Base-by-base conservation (phyloP, 75 land plant genomes). In the Selaginella moellendorffii region DNA sequence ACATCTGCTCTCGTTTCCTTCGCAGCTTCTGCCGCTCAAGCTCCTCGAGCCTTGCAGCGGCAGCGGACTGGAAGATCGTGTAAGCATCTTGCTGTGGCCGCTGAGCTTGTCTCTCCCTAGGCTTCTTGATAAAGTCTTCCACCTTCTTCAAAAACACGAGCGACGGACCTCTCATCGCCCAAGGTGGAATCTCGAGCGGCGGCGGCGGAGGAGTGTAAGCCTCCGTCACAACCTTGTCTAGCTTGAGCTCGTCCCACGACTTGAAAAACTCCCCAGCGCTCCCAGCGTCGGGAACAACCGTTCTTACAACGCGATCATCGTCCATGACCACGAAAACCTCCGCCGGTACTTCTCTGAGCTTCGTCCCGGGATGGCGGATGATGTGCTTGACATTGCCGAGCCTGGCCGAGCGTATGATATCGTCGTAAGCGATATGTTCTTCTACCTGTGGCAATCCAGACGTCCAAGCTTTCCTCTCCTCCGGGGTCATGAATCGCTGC, bases 191-290 rank as follows among this genome's bases (percentile, higher is more conserved):
- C 54, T 69, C 63, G 1, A 84, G 80, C 58, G 27, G 65, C 69
- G 81, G 83, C 22, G 82, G 1, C 2, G 83, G 84, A 0, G 97
- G 97, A 8, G 83, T 78, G 62, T 79, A 92, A 0, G 97, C 95
- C 52, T 88, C 78, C 2, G 83, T 69, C 24, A 83, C 79, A 24
- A 75, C 10, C 0, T 72, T 66, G 63, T 74, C 69, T 28, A 92
- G 62, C 30, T 67, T 65, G 65, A 85, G 60, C 21, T 69, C 60
- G 61, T 88, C 81, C 97, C 97, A 92, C 0, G 24, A 1, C 0
- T 59, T 65, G 95, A 93, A 88, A 59, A 92, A 92, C 27, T 60
- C 69, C 54, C 28, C 64, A 53, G 88, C 79, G n/a, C 81, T 70
- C 17, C 72, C 81, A 0, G 76, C 46, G 0, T 83, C 69, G 2